Conservation (phyloP, 495 filamentous ascomycete genomes). For the Penicillium cataractarum region DNA sequence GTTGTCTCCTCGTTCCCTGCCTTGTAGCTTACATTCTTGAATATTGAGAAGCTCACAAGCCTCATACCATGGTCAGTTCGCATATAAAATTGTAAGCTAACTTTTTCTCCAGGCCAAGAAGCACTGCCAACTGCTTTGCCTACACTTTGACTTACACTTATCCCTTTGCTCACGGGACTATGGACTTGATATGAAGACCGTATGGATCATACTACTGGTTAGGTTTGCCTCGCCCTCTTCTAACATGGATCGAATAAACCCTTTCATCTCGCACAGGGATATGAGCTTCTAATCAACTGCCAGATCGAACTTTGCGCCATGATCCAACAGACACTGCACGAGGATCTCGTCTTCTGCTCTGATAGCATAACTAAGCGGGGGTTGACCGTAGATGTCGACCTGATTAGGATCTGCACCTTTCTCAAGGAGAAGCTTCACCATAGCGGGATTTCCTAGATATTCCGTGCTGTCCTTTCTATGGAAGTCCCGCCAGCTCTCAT, state of each 20-base stretch:
- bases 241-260: not conserved
- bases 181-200: too few species aligned
- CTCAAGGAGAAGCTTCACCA: not conserved
- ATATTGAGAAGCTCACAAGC: too few species aligned
- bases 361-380: not conserved
- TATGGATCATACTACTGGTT: not conserved
- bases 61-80: too few species aligned
- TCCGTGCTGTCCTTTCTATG: not conserved
- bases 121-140: too few species aligned
- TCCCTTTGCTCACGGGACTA: too few species aligned
- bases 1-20: too few species aligned
- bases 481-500: not conserved
- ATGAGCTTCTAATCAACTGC: not conserved
- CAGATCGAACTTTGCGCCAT: not conserved
- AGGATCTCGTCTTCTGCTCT: not conserved
- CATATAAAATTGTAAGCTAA: too few species aligned
- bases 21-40: too few species aligned
- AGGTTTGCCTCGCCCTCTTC: not conserved
- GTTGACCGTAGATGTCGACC: not conserved
- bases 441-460: not conserved
- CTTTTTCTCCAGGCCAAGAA: too few species aligned
- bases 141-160: too few species aligned
- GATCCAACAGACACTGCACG: not conserved
- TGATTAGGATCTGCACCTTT: not conserved
- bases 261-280: not conserved